Percentiles rank a stretch among this genome's conserved stretches.
phyloP scores from a whole-genome alignment of 257 asterid genomes.

The Eucommia ulmoides region DNA sequence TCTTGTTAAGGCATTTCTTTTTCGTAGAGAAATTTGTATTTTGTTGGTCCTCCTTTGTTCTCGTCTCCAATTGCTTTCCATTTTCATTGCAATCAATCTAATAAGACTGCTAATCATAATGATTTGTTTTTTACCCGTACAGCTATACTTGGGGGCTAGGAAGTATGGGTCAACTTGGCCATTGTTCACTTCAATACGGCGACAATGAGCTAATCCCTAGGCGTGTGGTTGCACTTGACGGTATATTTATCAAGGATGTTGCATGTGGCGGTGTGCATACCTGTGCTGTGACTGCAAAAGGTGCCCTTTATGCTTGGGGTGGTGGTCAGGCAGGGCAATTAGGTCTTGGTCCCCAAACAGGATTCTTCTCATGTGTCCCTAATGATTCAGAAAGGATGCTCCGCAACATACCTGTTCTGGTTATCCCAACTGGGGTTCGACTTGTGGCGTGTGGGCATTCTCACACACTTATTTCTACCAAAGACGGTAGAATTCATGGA shows the following conservation, averaged over 20 bases:
- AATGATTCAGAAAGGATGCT: conserved; percentile 61
- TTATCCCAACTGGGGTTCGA: conserved; percentile 59
- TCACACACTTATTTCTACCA: conserved; percentile 78
- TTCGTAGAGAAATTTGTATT: too few relatives aligned
- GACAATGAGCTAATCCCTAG: conserved; percentile 82
- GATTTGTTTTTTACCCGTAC: conserved; percentile 9
- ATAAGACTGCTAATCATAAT: conserved; percentile 1
- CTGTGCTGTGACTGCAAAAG: conserved; percentile 71
- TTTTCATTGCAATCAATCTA: too few relatives aligned
- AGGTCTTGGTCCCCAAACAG: conserved; percentile 80
- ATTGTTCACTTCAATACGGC: conserved; percentile 73
- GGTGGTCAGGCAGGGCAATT: conserved; percentile 91
- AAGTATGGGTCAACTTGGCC: conserved; percentile 97
- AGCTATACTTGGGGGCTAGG: conserved; percentile 99
- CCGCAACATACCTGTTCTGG: conserved; percentile 72
- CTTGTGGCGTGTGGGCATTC: conserved; percentile 88
- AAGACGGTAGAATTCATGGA: conserved; percentile 85
- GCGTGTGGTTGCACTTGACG: conserved; percentile 74
- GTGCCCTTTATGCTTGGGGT: conserved; percentile 94
- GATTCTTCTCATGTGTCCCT: conserved; percentile 44
- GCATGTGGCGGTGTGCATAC: conserved; percentile 96
- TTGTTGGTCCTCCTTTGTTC: too few relatives aligned
- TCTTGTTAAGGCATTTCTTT: too few relatives aligned
- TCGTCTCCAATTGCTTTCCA: too few relatives aligned
- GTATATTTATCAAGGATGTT: conserved; percentile 41